A percentile compares a stretch with the other conserved stretches of the same genome.
These are phyloP conservation scores for Penicillium sp. DNA, from an alignment of 2,329 filamentous ascomycete genomes.

Conservation along the genomic window DNA sequence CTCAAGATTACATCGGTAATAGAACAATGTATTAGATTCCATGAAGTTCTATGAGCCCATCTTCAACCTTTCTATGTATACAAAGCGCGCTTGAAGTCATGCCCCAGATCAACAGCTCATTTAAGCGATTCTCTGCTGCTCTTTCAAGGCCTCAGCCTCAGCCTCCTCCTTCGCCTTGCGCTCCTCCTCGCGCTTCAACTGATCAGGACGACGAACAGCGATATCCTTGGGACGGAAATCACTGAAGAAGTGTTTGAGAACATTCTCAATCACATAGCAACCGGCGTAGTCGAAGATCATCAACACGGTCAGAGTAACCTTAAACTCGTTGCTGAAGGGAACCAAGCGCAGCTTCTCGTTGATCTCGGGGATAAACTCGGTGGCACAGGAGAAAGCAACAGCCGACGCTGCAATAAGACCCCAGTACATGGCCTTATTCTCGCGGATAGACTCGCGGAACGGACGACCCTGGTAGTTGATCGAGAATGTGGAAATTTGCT, in stretches of 20 bases:
- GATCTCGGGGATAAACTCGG: conserved; percentile 92
- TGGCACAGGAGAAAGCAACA: conserved; percentile 91
- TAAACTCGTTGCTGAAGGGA: conserved; percentile 86
- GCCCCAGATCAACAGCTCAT: conserved; percentile 1
- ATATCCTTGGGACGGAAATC: conserved; percentile 95
- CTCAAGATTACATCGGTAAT: not conserved
- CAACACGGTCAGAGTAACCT: conserved; percentile 73
- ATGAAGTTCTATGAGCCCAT: conserved; percentile 21
- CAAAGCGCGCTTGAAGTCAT: conserved; percentile 11
- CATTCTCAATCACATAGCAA: conserved; percentile 85
- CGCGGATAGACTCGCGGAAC: conserved; percentile 91
- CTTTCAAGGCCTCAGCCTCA: conserved; percentile 43
- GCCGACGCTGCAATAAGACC: conserved; percentile 86
- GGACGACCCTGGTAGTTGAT: conserved; percentile 99
- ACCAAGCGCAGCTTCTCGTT: conserved; percentile 92
- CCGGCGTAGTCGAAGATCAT: conserved; percentile 87
- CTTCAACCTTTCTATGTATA: conserved; percentile 21
- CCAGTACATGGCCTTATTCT: conserved; percentile 98
- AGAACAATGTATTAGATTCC: conserved; percentile 16
- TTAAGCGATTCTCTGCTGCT: conserved; percentile 31
- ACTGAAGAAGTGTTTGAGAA: conserved; percentile 80
- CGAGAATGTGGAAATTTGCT: conserved; percentile 97
- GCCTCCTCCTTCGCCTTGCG: conserved; percentile 63
- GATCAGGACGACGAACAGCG: conserved; percentile 79
- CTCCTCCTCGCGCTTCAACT: conserved; percentile 72